A percentile compares a stretch with the other conserved stretches of the same genome.
phyloP scores from a whole-genome alignment of 2,329 filamentous ascomycete genomes.

The Cladosporium sp. region DNA sequence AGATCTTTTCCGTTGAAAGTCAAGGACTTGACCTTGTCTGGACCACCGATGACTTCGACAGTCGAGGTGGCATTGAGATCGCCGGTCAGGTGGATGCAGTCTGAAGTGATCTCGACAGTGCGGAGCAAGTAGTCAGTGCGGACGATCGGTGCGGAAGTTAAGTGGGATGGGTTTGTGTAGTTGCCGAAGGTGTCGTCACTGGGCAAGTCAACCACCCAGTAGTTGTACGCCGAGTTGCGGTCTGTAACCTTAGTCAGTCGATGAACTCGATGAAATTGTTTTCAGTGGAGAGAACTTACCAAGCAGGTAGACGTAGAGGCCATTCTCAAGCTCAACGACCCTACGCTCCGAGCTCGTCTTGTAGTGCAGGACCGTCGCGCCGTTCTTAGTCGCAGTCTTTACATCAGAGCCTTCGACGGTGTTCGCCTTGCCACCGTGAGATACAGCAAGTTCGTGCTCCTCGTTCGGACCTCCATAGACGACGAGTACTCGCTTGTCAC shows the following conservation, averaged over 20 bases:
- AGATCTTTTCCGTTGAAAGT: constrained; percentile 59
- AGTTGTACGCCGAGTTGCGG: constrained; percentile 66
- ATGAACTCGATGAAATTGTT: not conserved
- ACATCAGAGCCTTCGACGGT: constrained; percentile 45
- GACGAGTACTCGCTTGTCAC: constrained; percentile 59
- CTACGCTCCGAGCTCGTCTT: constrained; percentile 55
- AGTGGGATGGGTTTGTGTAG: constrained; percentile 36
- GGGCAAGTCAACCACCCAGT: constrained; percentile 63
- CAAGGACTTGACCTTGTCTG: constrained; percentile 54
- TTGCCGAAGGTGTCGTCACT: constrained; percentile 36
- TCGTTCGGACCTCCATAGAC: constrained; percentile 65
- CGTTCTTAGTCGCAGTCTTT: constrained; percentile 41
- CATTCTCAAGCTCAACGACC: constrained; percentile 51
- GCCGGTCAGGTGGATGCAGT: constrained; percentile 63
- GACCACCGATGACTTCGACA: constrained; percentile 67
- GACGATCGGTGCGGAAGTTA: constrained; percentile 53
- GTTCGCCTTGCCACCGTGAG: constrained; percentile 36
- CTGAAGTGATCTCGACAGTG: constrained; percentile 55
- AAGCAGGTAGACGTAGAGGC: constrained; percentile 58
- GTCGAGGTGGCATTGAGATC: constrained; percentile 70
- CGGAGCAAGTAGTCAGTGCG: constrained; percentile 66
- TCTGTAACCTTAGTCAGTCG: constrained; percentile 42
- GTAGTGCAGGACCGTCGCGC: constrained; percentile 55
- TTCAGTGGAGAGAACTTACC: constrained; percentile 39
- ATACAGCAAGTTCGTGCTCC: constrained; percentile 61